Evolutionary conservation across 345 rosid genomes (phyloP).

Genomic region (Sisymbrium irio): DNA sequence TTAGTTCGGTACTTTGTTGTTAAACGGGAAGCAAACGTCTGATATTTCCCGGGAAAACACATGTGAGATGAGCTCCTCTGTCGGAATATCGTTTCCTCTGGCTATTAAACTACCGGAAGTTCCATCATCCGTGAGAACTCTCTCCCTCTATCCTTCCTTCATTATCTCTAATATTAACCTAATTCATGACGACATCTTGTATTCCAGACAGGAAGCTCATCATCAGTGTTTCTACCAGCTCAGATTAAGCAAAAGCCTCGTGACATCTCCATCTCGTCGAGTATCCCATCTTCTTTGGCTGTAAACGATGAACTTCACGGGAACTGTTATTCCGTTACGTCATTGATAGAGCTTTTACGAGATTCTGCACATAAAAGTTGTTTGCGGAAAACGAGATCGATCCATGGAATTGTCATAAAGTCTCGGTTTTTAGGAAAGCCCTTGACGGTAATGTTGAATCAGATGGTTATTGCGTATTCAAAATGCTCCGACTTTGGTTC

Average conservation of each 20-base stretch:
- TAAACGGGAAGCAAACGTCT: background rate
- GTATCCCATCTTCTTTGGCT: background rate
- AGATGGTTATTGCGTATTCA: conserved; percentile 32
- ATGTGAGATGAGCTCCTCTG: conserved; percentile 7
- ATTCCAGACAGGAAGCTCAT: conserved; percentile 27
- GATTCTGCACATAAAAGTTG: conserved; percentile 28
- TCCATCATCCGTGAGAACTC: conserved; percentile 23
- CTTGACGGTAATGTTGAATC: conserved; percentile 36
- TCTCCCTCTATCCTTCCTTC: background rate
- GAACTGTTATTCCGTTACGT: conserved; percentile 1
- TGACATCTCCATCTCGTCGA: background rate
- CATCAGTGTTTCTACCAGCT: conserved; percentile 16
- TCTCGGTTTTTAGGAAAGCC: conserved; percentile 4
- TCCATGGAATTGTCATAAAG: conserved; percentile 39
- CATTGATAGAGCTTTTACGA: conserved; percentile 34
- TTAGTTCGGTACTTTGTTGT: conserved; percentile 7
- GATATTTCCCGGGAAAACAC: conserved; percentile 13
- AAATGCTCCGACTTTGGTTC: conserved; percentile 39
- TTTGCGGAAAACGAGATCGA: conserved; percentile 25
- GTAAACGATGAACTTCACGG: background rate
- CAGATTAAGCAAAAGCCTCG: background rate
- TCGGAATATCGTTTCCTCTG: conserved; percentile 16
- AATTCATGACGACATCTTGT: background rate
- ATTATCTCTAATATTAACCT: no score
- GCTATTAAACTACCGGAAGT: conserved; percentile 4